Evolutionary conservation across 306 rosid genomes (phyloP).

Genomic region (Purshia tridentata): DNA sequence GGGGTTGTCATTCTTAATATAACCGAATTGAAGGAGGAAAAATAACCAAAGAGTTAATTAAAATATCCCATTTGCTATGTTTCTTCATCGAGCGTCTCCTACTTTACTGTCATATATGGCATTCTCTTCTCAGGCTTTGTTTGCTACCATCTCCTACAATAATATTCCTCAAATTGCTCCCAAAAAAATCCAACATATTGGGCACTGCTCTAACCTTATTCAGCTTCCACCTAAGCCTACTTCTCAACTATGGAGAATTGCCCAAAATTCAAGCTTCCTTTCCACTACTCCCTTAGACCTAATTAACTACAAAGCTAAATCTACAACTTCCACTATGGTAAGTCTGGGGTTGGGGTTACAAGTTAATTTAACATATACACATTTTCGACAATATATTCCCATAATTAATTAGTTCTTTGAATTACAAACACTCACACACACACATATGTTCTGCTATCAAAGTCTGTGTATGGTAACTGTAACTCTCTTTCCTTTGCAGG

Average conservation of each 20-base stretch:
- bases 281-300: background rate
- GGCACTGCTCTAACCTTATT: too few relatives aligned
- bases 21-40: background rate
- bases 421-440: background rate
- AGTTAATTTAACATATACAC: background rate
- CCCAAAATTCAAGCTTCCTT: slow-evolving; percentile 2
- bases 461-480: too few relatives aligned
- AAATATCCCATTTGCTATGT: too few relatives aligned
- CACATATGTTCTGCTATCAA: too few relatives aligned
- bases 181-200: too few relatives aligned
- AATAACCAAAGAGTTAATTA: too few relatives aligned
- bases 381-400: too few relatives aligned
- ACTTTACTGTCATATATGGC: slow-evolving; percentile 8
- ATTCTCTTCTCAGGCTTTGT: background rate
- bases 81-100: too few relatives aligned
- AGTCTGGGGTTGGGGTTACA: background rate
- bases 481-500: too few relatives aligned
- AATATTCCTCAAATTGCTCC: background rate
- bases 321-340: background rate
- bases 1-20: background rate
- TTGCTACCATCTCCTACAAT: background rate
- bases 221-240: background rate
- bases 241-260: slow-evolving; percentile 4
- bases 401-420: too few relatives aligned
- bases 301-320: background rate